Percentiles rank a stretch among this genome's conserved stretches.
These are phyloP conservation scores for Starmerella davenportii DNA, from an alignment of 805 yeast genomes.

Conservation along the genomic window DNA sequence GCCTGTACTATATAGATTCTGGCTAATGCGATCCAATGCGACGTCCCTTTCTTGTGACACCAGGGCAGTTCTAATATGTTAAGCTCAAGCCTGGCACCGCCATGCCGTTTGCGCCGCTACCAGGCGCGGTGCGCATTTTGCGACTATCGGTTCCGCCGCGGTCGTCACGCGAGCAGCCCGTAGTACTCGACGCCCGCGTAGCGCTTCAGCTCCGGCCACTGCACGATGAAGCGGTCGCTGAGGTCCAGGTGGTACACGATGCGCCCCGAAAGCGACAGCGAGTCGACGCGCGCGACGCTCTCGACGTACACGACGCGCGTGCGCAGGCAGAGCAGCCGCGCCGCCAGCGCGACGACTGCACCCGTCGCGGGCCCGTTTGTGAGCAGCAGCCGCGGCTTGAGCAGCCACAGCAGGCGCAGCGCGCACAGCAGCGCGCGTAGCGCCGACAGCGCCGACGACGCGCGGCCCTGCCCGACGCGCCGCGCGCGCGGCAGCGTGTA, in stretches of 20 bases:
- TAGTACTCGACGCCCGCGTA: conserved; percentile 51
- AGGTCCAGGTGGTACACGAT: conserved; percentile 55
- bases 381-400: conserved; percentile 30
- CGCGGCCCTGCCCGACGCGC: conserved; percentile 36
- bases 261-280: conserved; percentile 59
- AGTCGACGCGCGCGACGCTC: conserved; percentile 64
- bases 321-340: conserved; percentile 18
- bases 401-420: conserved; percentile 16
- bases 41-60: too few relatives aligned
- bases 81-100: too few relatives aligned
- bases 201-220: conserved; percentile 51
- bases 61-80: too few relatives aligned
- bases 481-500: conserved; percentile 39
- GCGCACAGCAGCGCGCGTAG: conserved; percentile 24
- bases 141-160: too few relatives aligned
- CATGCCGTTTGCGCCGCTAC: too few relatives aligned
- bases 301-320: conserved; percentile 65
- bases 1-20: too few relatives aligned
- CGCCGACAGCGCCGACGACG: conserved; percentile 33
- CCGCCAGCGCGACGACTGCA: conserved; percentile 35
- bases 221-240: conserved; percentile 66
- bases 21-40: too few relatives aligned
- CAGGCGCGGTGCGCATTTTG: too few relatives aligned
- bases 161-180: conserved; percentile 65
- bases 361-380: conserved; percentile 74